Conservation (phyloP, 352 stramenopile genomes). For the Bremia lactucae region DNA sequence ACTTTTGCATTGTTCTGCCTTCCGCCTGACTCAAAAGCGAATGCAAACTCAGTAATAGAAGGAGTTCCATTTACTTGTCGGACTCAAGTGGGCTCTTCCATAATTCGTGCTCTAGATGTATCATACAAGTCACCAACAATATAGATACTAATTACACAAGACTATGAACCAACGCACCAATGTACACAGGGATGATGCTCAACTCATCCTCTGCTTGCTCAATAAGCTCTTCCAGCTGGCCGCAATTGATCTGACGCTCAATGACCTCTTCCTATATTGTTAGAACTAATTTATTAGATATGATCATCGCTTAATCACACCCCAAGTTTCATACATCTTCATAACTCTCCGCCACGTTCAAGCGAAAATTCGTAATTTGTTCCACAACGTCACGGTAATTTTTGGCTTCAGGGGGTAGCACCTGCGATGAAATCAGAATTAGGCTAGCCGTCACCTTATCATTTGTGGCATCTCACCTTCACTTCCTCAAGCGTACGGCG, state of each 20-base stretch:
- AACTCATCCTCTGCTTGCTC: conserved; percentile 82
- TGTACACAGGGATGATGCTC: conserved; percentile 75
- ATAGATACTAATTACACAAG: not conserved
- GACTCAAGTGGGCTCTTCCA: conserved; percentile 67
- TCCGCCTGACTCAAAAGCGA: too few relatives aligned
- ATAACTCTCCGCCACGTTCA: conserved; percentile 62
- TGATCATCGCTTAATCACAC: conserved; percentile 4
- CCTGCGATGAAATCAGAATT: conserved; percentile 19
- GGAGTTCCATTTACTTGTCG: conserved; percentile 8
- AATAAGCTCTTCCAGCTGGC: conserved; percentile 82
- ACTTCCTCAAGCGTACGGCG: conserved; percentile 72
- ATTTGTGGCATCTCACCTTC: conserved; percentile 32
- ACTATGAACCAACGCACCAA: conserved; percentile 45
- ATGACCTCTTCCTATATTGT: conserved; percentile 54
- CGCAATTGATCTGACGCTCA: conserved; percentile 81
- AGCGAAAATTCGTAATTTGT: conserved; percentile 78
- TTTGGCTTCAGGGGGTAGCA: conserved; percentile 52
- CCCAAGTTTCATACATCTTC: conserved; percentile 42
- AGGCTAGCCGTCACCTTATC: not conserved
- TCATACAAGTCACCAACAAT: not conserved
- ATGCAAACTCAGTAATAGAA: not conserved
- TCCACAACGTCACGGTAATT: conserved; percentile 73
- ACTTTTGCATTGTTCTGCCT: conserved; percentile 10
- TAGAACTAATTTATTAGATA: not conserved
- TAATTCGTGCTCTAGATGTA: conserved; percentile 63